A percentile compares a stretch with the other conserved stretches of the same genome.
Conservation (phyloP, 1,284 basidiomycete genomes). For the Sporisorium exsertum region DNA sequence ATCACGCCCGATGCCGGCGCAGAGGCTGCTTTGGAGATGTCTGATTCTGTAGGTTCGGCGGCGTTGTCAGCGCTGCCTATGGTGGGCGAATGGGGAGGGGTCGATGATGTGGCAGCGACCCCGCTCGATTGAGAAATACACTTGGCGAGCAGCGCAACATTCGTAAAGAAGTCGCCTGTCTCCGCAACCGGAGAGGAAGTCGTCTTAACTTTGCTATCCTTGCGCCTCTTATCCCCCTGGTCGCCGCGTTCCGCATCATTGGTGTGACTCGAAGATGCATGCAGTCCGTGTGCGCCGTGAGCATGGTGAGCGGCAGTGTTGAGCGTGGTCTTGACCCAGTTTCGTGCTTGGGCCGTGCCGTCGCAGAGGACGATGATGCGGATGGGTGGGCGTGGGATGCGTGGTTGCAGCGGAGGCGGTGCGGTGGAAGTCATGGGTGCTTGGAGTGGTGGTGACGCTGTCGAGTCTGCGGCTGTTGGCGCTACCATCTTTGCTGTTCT, state of each 20-base stretch:
- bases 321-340: conserved; percentile 40
- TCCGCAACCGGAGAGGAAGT: conserved; percentile 2
- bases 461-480: background rate
- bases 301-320: background rate
- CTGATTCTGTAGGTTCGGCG: background rate
- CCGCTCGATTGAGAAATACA: conserved; percentile 30
- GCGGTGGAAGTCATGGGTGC: conserved; percentile 3
- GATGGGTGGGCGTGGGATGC: conserved; percentile 31
- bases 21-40: background rate
- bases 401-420: conserved; percentile 27
- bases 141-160: conserved; percentile 55
- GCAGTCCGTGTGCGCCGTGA: background rate
- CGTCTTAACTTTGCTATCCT: background rate
- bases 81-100: conserved; percentile 3
- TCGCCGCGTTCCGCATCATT: conserved; percentile 7
- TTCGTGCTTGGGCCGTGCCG: conserved; percentile 52
- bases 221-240: conserved; percentile 1
- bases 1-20: conserved; percentile 8
- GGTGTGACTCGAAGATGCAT: background rate
- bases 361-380: conserved; percentile 58
- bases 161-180: conserved; percentile 53
- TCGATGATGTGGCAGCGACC: background rate
- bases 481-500: background rate
- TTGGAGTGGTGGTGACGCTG: background rate
- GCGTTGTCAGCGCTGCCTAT: background rate